phyloP scores from a whole-genome alignment of 2,329 filamentous ascomycete genomes.

The Aspergillus felis region DNA sequence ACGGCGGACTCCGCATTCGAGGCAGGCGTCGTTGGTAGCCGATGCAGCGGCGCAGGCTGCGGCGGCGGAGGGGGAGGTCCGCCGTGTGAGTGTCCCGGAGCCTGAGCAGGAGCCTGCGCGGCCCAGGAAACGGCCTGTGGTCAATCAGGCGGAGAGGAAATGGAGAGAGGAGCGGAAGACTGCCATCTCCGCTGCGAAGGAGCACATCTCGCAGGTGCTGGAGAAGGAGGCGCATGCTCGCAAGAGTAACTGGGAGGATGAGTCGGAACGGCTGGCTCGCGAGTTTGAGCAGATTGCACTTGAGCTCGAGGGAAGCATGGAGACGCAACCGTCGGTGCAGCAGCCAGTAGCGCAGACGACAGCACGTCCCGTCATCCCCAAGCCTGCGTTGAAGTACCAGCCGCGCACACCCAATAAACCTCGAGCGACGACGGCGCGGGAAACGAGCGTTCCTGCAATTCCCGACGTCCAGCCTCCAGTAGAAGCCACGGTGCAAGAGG shows the following conservation, averaged over 20 bases:
- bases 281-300: constrained; percentile 42
- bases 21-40: constrained; percentile 31
- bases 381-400: constrained; percentile 33
- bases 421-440: constrained; percentile 9
- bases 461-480: constrained; percentile 1
- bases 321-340: constrained; percentile 5
- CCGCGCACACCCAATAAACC: constrained; percentile 33
- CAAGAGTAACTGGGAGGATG: constrained; percentile 39
- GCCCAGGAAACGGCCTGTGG: constrained; percentile 37
- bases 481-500: constrained; percentile 14
- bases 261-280: constrained; percentile 39
- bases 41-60: constrained; percentile 21
- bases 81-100: constrained; percentile 6
- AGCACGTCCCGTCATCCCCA: constrained; percentile 16
- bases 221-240: constrained; percentile 35
- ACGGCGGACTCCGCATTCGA: constrained; percentile 28
- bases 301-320: constrained; percentile 35
- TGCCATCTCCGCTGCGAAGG: constrained; percentile 33
- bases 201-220: constrained; percentile 29
- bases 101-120: constrained; percentile 6
- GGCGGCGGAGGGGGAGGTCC: constrained; percentile 1
- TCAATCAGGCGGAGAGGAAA: constrained; percentile 37
- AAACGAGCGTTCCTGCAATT: constrained; percentile 2
- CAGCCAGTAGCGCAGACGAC: constrained; percentile 3
- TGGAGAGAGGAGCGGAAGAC: constrained; percentile 36